Base-by-base conservation (phyloP, 257 asterid species). In the Prunella vulgaris region DNA sequence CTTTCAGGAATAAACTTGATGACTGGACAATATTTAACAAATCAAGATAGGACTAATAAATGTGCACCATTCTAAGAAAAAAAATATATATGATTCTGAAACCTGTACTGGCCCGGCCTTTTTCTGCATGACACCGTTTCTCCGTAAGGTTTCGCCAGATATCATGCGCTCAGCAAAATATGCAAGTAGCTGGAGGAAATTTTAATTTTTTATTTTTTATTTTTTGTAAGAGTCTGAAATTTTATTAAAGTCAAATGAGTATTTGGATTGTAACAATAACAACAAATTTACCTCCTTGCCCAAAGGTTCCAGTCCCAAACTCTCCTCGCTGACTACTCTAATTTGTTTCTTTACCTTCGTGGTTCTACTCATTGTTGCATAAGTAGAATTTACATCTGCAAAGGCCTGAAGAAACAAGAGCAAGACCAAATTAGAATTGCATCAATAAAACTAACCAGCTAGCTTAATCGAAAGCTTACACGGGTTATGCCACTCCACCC, bases 91-190 rank as follows among this genome's bases (percentile, higher is more conserved):
- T 7, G 33, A 70, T 18, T 42, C 21, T 37, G 27, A 62, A 73
- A 93, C 98, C 93, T 85, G 89, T 81, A 85, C 33, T 10, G 25
- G 75, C 40, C 86, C 84, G 0, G 38, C 51, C 81, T 83, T 82
- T 84, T 73, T 82, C 88, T 88, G 96, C 98, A 93, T 87, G 64
- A 93, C 96, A 44, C 72, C 83, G 81, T 93, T 93, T 80, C 98
- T 84, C 51, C 71, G 80, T 70, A 93, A 73, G 61, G 98, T 93
- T 82, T 93, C 97, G 73, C 76, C 83, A 9, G 97, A 87, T 82
- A 93, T 88, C 94, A 93, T 82, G 81, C 98, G 85, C 84, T 83
- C 92, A 64, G 94, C 78, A 74, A 93, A 93, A 79, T 85, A 90
- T 33, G 76, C 68, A 77, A 87, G 81, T 68, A 93, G 80, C 98